Evolutionary conservation across 495 filamentous ascomycete genomes (phyloP).

Genomic region (Penicillium goetzii): DNA sequence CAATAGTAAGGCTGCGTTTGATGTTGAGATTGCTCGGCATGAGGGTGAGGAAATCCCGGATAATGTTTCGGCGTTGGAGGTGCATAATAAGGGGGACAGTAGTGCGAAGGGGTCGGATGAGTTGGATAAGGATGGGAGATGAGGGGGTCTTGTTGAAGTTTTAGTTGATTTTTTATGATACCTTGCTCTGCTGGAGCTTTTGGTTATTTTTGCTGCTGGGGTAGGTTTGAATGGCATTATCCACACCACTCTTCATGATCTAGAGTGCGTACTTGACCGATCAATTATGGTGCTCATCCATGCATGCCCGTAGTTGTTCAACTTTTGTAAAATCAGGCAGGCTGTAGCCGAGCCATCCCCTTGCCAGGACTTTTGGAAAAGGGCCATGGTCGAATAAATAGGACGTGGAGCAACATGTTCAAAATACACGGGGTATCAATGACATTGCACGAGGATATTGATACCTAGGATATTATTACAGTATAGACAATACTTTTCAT

Average conservation of each 20-base stretch:
- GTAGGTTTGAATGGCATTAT: neutral
- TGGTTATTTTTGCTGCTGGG: neutral
- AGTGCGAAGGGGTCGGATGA: constrained; percentile 6
- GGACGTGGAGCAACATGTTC: neutral
- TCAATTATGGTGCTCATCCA: too few species aligned
- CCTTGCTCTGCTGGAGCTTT: neutral
- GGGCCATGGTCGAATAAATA: neutral
- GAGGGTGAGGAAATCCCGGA: constrained; percentile 16
- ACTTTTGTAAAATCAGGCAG: too few species aligned
- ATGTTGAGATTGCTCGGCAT: constrained; percentile 28
- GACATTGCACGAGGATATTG: constrained; percentile 4
- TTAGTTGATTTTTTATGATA: neutral
- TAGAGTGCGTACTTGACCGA: neutral
- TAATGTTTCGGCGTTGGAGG: constrained; percentile 20
- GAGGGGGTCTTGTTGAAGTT: neutral
- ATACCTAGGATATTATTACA: constrained; percentile 31
- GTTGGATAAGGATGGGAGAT: neutral
- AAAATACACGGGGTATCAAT: constrained; percentile 5
- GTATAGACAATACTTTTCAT: constrained; percentile 30
- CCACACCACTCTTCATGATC: neutral
- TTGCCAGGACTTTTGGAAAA: neutral
- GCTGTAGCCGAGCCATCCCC: too few species aligned
- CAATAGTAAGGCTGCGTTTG: constrained; percentile 33
- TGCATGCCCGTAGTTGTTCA: too few species aligned
- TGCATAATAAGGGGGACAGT: constrained; percentile 20